Conservation (phyloP, 2,329 filamentous ascomycete genomes). For the Aquanectria penicillioides region DNA sequence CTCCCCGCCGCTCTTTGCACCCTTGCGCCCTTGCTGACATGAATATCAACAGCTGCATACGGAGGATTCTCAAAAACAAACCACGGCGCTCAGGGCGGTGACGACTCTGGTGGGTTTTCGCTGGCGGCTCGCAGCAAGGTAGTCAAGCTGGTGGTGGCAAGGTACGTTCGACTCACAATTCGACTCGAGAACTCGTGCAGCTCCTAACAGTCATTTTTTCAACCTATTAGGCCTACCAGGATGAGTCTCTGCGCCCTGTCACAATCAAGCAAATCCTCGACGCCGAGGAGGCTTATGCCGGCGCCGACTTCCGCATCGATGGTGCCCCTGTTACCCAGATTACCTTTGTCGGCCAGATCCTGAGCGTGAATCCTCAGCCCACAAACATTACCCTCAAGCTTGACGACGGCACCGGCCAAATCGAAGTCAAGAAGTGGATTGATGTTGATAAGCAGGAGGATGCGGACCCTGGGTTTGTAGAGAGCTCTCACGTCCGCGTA, state of each 20-base stretch:
- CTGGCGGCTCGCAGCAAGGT: conserved; percentile 67
- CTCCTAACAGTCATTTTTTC: conserved; percentile 22
- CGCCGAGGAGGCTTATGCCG: conserved; percentile 77
- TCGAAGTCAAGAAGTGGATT: conserved; percentile 92
- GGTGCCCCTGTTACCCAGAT: conserved; percentile 74
- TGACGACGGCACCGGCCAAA: conserved; percentile 92
- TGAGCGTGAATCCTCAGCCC: conserved; percentile 83
- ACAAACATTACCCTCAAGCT: conserved; percentile 94
- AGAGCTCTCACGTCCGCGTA: conserved; percentile 85
- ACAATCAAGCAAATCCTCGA: conserved; percentile 96
- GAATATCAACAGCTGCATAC: conserved; percentile 56
- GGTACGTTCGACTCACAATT: conserved; percentile 43
- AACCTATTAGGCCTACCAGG: conserved; percentile 65
- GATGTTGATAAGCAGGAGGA: conserved; percentile 69
- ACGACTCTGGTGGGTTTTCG: conserved; percentile 72
- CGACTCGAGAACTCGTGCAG: neutral
- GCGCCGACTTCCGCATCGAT: conserved; percentile 85
- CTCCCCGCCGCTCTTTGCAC: neutral
- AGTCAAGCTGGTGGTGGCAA: conserved; percentile 60
- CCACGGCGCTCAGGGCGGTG: conserved; percentile 66
- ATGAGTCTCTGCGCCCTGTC: conserved; percentile 90
- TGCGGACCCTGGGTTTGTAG: conserved; percentile 65
- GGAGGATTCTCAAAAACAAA: conserved; percentile 56
- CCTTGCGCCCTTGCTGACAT: conserved; percentile 15
- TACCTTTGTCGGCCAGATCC: conserved; percentile 91